Percentiles rank a stretch among this genome's conserved stretches.
Evolutionary conservation across 2,329 filamentous ascomycete species (phyloP).

Genomic region (Colletotrichum tanaceti): DNA sequence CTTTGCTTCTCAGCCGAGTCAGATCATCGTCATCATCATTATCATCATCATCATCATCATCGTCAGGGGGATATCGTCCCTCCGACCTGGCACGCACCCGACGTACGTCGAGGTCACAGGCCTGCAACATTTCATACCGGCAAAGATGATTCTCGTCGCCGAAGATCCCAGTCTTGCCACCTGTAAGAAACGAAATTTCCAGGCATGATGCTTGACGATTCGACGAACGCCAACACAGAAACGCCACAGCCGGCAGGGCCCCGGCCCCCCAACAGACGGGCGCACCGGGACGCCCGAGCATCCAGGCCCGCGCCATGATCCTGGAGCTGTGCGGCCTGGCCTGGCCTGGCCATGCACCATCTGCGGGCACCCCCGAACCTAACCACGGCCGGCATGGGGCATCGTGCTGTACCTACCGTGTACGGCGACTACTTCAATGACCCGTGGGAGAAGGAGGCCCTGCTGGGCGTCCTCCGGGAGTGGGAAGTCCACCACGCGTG

Average conservation of each 20-base stretch:
- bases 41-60: too few relatives aligned
- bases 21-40: conserved; percentile 17
- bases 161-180: too few relatives aligned
- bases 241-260: conserved; percentile 42
- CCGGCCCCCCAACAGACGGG: conserved; percentile 45
- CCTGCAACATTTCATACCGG: too few relatives aligned
- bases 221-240: too few relatives aligned
- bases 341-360: conserved; percentile 54
- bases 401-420: too few relatives aligned
- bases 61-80: too few relatives aligned
- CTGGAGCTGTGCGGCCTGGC: conserved; percentile 56
- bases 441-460: conserved; percentile 51
- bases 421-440: conserved; percentile 57
- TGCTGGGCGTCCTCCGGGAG: conserved; percentile 56
- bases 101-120: too few relatives aligned
- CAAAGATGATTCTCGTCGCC: too few relatives aligned
- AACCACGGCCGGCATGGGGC: conserved; percentile 54
- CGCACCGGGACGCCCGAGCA: conserved; percentile 52
- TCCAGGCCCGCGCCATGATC: conserved; percentile 52
- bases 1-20: conserved; percentile 3
- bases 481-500: conserved; percentile 57
- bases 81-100: too few relatives aligned
- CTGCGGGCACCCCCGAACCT: conserved; percentile 52
- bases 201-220: too few relatives aligned
- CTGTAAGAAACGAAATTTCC: too few relatives aligned